phyloP scores from a whole-genome alignment of 2,329 filamentous ascomycete genomes.

The Fusarium graminum region DNA sequence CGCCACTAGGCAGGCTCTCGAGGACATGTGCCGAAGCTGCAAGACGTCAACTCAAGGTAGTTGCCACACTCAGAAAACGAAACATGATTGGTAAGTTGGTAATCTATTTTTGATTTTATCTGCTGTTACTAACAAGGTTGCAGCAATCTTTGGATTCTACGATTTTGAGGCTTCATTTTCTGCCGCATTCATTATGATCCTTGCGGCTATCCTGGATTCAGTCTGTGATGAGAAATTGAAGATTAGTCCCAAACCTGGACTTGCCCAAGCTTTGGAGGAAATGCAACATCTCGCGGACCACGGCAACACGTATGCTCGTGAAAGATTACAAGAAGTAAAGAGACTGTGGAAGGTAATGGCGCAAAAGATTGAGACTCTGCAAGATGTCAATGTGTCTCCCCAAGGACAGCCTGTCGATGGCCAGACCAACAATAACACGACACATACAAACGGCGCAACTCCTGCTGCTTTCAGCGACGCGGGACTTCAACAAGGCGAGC shows the following conservation, averaged over 20 bases:
- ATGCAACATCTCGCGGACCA: conserved; percentile 49
- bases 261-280: conserved; percentile 47
- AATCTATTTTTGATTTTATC: accelerated
- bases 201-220: conserved; percentile 46
- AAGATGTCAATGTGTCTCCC: conserved; percentile 45
- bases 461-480: conserved; percentile 13
- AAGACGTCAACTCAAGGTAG: conserved; percentile 47
- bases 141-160: conserved; percentile 47
- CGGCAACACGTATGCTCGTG: conserved; percentile 47
- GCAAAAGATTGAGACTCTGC: conserved; percentile 45
- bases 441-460: conserved; percentile 19
- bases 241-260: conserved; percentile 45
- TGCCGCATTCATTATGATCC: conserved; percentile 48
- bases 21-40: conserved; percentile 50
- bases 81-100: conserved; percentile 48
- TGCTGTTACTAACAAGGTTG: neutral
- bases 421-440: neutral
- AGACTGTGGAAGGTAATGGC: conserved; percentile 47
- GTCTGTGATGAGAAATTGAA: conserved; percentile 45
- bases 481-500: conserved; percentile 9
- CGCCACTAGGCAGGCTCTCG: conserved; percentile 47
- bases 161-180: conserved; percentile 49
- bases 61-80: conserved; percentile 48
- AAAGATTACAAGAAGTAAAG: conserved; percentile 46
- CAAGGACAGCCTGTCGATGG: conserved; percentile 23